Conservation (phyloP, 108 stramenopile species). For the Skeletonema menzelii region DNA sequence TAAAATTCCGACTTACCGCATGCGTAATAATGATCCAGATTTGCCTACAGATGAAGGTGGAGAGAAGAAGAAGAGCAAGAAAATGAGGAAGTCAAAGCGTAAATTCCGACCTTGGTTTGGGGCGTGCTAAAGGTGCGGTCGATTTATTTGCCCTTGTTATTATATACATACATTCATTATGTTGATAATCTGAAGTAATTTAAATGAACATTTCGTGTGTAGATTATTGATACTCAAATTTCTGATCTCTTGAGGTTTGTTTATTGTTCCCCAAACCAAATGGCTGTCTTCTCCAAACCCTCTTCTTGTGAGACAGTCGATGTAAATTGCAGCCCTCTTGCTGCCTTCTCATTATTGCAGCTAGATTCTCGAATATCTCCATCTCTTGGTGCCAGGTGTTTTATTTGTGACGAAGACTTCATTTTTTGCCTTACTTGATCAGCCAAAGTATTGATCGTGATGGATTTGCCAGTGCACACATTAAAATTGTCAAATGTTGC, state of each 20-base stretch:
- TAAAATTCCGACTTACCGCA: not conserved
- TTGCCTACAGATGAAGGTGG: not conserved
- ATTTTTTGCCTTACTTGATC: slow-evolving; percentile 56
- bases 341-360: slow-evolving; percentile 31
- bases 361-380: slow-evolving; percentile 47
- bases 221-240: not conserved
- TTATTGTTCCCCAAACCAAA: slow-evolving; percentile 27
- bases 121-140: slow-evolving; percentile 3
- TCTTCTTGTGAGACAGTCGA: slow-evolving; percentile 36
- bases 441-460: slow-evolving; percentile 71
- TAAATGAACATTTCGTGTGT: no score
- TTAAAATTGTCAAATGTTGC: slow-evolving; percentile 77
- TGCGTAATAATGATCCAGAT: not conserved
- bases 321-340: slow-evolving; percentile 22
- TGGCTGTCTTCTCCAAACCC: slow-evolving; percentile 45
- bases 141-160: not conserved
- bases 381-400: slow-evolving; percentile 32
- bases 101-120: slow-evolving; percentile 24
- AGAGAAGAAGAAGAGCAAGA: slow-evolving; percentile 5
- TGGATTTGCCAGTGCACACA: slow-evolving; percentile 76
- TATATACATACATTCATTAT: not conserved
- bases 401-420: slow-evolving; percentile 50
- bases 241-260: not conserved
- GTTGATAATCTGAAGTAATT: not conserved
- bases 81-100: slow-evolving; percentile 14